Base-by-base conservation (phyloP, 208 protist genomes). In the Leishmania lainsoni region DNA sequence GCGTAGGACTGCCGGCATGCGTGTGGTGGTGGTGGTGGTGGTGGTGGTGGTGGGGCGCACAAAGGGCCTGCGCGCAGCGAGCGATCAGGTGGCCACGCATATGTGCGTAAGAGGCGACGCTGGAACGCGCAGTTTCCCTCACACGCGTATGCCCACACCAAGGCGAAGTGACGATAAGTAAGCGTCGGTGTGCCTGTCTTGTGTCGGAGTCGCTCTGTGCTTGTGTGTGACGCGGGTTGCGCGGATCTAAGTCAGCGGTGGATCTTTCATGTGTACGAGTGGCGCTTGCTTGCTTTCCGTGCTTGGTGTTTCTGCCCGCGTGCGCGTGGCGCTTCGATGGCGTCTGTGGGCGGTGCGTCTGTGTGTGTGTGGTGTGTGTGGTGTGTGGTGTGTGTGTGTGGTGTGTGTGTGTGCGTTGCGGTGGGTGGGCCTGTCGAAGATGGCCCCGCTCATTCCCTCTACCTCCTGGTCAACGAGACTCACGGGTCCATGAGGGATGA, bases 311-410 rank as follows among this genome's bases (percentile, higher is more conserved):
- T 69, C 16, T 54, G 69, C 22, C 51, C 39, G 54, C n/a, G 22
- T 54, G 4, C 6, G 9, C 22, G 22, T 74, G 48, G 17, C 32
- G 45, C 29, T 6, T 66, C n/a, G 29, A 35, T 32, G 26, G 16
- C 75, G 35, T 75, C 29, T 69, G 66, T 65, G 74, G 22, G 42
- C 54, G 71, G 74, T 45, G 66, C 78, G 42, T 74, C 35, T 79
- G 54, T 79, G 39, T 85, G 76, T 68, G 76, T 80, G n/a, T n/a
- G n/a, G 70, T 56, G 78, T 77, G 69, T 86, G 68, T 76, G 65
- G n/a, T n/a, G 70, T 56, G 78, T 77, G 69, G n/a, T n/a, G 70
- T 56, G 78, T 77, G 69, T 86, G 68, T 76, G 65, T n/a, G n/a
- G n/a, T n/a, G n/a, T n/a, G 70, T 56, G 78, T 77, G 69, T 86